These are phyloP conservation scores for Aspergillus chevalieri DNA, from an alignment of 2,329 filamentous ascomycete genomes.

Conservation along the genomic window DNA sequence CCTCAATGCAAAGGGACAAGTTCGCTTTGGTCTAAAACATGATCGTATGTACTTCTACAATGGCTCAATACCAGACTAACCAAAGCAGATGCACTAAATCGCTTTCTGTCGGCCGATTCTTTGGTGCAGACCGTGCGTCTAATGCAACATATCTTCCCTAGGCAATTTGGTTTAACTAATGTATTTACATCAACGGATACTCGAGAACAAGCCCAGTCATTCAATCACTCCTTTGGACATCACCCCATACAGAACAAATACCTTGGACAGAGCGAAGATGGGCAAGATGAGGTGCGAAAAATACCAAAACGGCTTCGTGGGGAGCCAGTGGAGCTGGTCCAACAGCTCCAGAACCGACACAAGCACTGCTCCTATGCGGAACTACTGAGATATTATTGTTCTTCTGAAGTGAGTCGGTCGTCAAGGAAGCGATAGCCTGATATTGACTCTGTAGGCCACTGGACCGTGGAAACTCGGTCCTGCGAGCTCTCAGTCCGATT, in stretches of 20 bases:
- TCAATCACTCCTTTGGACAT: conserved; percentile 79
- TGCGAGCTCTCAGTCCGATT: conserved; percentile 5
- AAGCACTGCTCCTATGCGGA: conserved; percentile 70
- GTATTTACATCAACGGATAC: conserved; percentile 72
- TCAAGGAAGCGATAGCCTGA: neutral
- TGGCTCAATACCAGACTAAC: neutral
- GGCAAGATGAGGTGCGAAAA: conserved; percentile 10
- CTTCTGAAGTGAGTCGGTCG: conserved; percentile 41
- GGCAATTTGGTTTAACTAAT: conserved; percentile 85
- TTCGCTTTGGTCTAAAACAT: conserved; percentile 70
- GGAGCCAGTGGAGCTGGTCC: conserved; percentile 52
- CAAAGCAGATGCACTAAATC: conserved; percentile 68
- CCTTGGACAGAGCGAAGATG: conserved; percentile 12
- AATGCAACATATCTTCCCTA: conserved; percentile 89
- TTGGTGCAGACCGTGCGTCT: conserved; percentile 58
- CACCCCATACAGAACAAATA: conserved; percentile 57
- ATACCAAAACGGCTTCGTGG: conserved; percentile 57
- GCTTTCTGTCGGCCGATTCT: conserved; percentile 46
- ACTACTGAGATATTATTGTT: conserved; percentile 76
- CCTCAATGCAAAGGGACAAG: conserved; percentile 60
- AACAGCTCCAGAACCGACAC: conserved; percentile 65
- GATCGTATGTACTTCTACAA: conserved; percentile 59
- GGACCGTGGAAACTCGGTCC: conserved; percentile 19
- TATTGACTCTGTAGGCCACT: conserved; percentile 15
- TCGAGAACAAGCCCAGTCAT: conserved; percentile 62